These are phyloP conservation scores for Colletotrichum gloeosporioides DNA, from an alignment of 2,329 filamentous ascomycete genomes.

Conservation along the genomic window DNA sequence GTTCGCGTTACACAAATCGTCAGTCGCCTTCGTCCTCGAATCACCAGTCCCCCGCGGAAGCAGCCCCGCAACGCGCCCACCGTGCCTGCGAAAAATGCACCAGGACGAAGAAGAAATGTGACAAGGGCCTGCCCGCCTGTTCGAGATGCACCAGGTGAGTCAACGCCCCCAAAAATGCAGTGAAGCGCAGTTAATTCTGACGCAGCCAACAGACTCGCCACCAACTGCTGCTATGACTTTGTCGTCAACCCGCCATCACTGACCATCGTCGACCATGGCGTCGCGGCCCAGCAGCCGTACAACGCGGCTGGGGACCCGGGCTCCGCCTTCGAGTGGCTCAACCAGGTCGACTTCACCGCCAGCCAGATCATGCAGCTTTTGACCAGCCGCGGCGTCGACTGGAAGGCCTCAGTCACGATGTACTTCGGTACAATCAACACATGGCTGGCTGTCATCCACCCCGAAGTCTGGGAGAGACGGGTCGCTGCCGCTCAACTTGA, in stretches of 20 bases:
- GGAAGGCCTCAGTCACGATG: slow-evolving; percentile 39
- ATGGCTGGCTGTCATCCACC: slow-evolving; percentile 47
- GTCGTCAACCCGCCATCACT: slow-evolving; percentile 40
- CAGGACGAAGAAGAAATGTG: slow-evolving; percentile 43
- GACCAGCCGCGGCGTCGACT: slow-evolving; percentile 36
- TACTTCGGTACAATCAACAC: slow-evolving; percentile 47
- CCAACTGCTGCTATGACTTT: slow-evolving; percentile 40
- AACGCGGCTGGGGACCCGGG: neutral
- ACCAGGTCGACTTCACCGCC: slow-evolving; percentile 38
- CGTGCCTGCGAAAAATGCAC: slow-evolving; percentile 43
- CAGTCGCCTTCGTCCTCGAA: slow-evolving; percentile 3
- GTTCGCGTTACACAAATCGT: slow-evolving; percentile 6
- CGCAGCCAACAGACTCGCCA: slow-evolving; percentile 11
- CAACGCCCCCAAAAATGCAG: neutral
- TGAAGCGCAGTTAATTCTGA: neutral
- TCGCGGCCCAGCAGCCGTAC: slow-evolving; percentile 26
- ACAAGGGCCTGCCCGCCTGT: slow-evolving; percentile 40
- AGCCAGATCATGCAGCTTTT: slow-evolving; percentile 44
- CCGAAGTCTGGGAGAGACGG: slow-evolving; percentile 24
- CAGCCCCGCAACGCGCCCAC: slow-evolving; percentile 33
- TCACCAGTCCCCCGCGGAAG: neutral
- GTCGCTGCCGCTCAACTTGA: slow-evolving; percentile 39
- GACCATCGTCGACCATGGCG: slow-evolving; percentile 31
- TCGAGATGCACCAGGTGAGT: slow-evolving; percentile 38
- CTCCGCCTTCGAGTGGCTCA: slow-evolving; percentile 28